Evolutionary conservation across 768 basidiomycete genomes (phyloP), one percentile per base, ranked within the genome.

Genomic region (Lactifluus volemus): DNA sequence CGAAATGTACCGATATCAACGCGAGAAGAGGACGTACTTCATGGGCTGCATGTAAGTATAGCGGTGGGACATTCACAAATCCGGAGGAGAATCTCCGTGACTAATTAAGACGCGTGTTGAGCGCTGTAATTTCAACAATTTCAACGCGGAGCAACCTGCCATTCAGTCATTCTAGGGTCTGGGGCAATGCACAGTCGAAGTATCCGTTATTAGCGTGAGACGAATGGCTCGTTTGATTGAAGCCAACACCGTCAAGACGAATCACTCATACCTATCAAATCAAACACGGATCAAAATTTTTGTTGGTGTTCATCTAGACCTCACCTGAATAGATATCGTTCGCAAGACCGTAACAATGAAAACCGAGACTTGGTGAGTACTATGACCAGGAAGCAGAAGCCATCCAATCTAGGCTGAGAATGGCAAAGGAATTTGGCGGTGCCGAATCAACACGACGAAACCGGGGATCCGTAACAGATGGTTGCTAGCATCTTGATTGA

Each of bases 121-220:
- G 54, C 44, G 44, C 44, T 25, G 25, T 25, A 25, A 25, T 25
- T 25, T 25, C 19, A 6, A 5, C 15, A 21, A 30, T 30, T n/a
- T 25, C 17, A 53, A 36, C 5, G 7, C 25, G 29, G 45, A 25
- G n/a, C 49, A 29, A 54, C n/a, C 41, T 50, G 42, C 25, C 5
- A 36, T 45, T 56, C 39, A 36, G 29, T 53, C 12, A 53, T 25
- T 25, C 44, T 53, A 45, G 17, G 32, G 49, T 21, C 41, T 25
- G 34, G 30, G 19, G 30, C 54, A 38, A 38, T 36, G 39, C 25
- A n/a, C 12, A 14, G 25, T 32, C 14, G 17, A 32, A 30, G 25
- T 29, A 51, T 29, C 54, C 55, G 49, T n/a, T 52, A 41, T 61
- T 30, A 52, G 29, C 53, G 49, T 44, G 17, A 50, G 49, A 55